Evolutionary conservation across 2,329 filamentous ascomycete genomes (phyloP).

Genomic region (Blastomyces gilchristii): DNA sequence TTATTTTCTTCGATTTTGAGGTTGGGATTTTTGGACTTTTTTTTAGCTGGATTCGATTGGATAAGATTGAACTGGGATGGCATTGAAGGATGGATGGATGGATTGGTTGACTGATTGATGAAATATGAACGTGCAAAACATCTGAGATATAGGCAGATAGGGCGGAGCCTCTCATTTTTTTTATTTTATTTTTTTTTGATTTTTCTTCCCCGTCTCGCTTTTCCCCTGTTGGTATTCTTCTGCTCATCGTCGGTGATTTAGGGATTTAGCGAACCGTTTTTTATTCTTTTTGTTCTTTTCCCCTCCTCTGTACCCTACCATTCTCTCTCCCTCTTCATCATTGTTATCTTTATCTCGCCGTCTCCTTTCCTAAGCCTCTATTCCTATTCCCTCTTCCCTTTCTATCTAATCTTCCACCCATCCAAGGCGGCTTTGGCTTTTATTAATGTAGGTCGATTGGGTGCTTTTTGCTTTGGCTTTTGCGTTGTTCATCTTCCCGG

Average conservation of each 20-base stretch:
- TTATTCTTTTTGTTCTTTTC: neutral
- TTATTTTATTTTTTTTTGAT: neutral
- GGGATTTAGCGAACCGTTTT: no score
- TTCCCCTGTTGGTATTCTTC: neutral
- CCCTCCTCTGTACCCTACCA: neutral
- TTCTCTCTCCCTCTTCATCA: neutral
- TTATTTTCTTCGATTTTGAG: no score
- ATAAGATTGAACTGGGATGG: neutral
- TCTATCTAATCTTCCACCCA: neutral
- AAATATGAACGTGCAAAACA: neutral
- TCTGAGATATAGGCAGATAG: neutral
- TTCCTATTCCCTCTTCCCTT: neutral
- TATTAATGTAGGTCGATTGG: neutral
- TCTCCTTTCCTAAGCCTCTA: neutral
- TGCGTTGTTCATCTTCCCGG: no score
- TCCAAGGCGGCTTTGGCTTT: neutral
- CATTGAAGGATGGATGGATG: neutral
- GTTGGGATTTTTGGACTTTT: neutral
- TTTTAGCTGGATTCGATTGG: neutral
- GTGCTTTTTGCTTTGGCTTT: neutral
- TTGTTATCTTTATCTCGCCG: neutral
- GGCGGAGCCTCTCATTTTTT: neutral
- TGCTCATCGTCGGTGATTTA: neutral
- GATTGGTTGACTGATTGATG: neutral
- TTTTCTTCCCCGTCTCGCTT: neutral